Evolutionary conservation across 202 grass and related monocot species (phyloP), one percentile per base, ranked within the genome.

Genomic region (Panicum hallii): DNA sequence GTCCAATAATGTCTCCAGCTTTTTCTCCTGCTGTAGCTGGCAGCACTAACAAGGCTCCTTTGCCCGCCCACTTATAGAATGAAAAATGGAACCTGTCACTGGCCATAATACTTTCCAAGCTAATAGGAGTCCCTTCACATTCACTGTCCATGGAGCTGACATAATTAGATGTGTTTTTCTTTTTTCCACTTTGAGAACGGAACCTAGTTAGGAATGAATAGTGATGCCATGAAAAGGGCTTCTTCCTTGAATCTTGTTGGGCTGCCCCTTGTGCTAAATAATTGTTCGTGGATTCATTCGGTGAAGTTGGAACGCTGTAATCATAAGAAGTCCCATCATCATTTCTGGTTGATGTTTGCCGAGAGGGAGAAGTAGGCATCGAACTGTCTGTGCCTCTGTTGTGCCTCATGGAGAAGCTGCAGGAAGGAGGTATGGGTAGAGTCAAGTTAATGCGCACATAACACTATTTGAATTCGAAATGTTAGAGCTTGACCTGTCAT

Each of bases 31-130:
- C 67, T 23, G 56, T 80, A 89, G 74, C 74, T 88, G 89, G 91
- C 70, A 99, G 42, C 53, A 86, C 81, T 23, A 99, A 88, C 23
- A 88, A 86, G 55, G 89, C 90, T 49, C 97, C 93, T 94, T 94
- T 94, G 49, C 91, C 84, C 5, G 84, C 91, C 97, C 97, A 99
- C 70, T 84, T 96, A 26, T 94, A 94, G 63, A 97, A 90, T 15
- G 97, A 94, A 86, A 99, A 99, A 87, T 99, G 93, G 63, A 96
- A 96, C 32, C 89, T 81, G 67, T 74, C 84, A 79, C 28, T 88
- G 74, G 15, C 85, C 49, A 83, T 80, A 49, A 83, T 85, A 85
- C 50, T 92, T 67, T 94, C 90, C 42, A 88, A 53, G 70, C 83
- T 91, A 73, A 53, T 65, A 77, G 83, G 77, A 85, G 87, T 83